Percentiles rank a stretch among this genome's conserved stretches.
Evolutionary conservation across 2,329 filamentous ascomycete genomes (phyloP).

Genomic region (Calonectria pseudoturangicola): DNA sequence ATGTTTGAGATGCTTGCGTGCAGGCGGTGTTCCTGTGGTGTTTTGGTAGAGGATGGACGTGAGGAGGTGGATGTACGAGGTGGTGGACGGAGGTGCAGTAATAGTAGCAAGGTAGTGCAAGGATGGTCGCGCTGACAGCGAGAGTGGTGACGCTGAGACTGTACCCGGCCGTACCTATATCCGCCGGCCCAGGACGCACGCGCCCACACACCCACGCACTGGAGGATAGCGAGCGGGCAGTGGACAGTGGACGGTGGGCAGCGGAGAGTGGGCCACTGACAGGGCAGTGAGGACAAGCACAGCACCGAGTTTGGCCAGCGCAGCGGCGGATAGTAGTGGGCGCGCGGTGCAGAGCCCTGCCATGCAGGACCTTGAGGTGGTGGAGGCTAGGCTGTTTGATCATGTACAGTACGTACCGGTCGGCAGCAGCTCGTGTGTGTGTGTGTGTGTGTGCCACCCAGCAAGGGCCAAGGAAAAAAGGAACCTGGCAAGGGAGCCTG

Average conservation of each 20-base stretch:
- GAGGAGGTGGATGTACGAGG: slow-evolving; percentile 48
- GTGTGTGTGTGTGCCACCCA: slow-evolving; percentile 27
- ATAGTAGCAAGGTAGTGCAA: slow-evolving; percentile 43
- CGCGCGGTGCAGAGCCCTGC: slow-evolving; percentile 20
- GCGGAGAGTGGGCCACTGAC: slow-evolving; percentile 20
- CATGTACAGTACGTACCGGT: slow-evolving; percentile 27
- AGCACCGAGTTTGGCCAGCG: slow-evolving; percentile 23
- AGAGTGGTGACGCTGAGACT: slow-evolving; percentile 50
- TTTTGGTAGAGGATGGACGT: slow-evolving; percentile 34
- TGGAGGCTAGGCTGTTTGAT: slow-evolving; percentile 19
- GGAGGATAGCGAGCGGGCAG: slow-evolving; percentile 2
- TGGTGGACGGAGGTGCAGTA: slow-evolving; percentile 45
- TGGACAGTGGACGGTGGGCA: slow-evolving; percentile 14
- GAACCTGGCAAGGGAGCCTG: slow-evolving; percentile 48
- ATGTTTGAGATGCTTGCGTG: slow-evolving; percentile 37
- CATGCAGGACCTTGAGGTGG: slow-evolving; percentile 11
- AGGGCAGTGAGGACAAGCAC: slow-evolving; percentile 15
- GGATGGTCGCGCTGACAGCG: slow-evolving; percentile 36
- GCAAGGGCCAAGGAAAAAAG: slow-evolving; percentile 42
- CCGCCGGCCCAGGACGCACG: slow-evolving; percentile 41
- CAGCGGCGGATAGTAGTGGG: slow-evolving; percentile 23
- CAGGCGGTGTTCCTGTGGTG: slow-evolving; percentile 30
- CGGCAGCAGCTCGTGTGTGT: slow-evolving; percentile 18
- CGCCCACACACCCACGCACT: slow-evolving; percentile 11
- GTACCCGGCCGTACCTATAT: slow-evolving; percentile 56